These are phyloP conservation scores for Chrysosporium queenslandicum DNA, from an alignment of 2,329 filamentous ascomycete genomes.

Conservation along the genomic window DNA sequence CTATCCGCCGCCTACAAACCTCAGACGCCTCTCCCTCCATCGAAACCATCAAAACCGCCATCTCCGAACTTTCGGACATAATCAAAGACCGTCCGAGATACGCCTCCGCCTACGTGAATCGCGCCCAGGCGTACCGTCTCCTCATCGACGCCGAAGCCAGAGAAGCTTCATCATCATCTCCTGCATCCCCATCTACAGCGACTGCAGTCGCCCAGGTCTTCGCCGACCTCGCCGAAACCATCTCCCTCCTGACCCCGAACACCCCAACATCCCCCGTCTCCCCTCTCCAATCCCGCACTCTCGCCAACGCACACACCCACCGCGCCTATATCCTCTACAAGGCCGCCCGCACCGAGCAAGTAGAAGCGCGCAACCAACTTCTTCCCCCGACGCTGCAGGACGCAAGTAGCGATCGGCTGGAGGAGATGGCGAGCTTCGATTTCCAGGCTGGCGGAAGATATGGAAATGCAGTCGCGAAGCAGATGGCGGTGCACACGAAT, in stretches of 20 bases:
- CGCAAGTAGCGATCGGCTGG: conserved; percentile 34
- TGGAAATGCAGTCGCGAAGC: conserved; percentile 48
- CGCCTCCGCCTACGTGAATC: conserved; percentile 47
- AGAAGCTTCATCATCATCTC: conserved; percentile 9
- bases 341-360: conserved; percentile 20
- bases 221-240: conserved; percentile 35
- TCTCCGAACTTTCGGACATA: conserved; percentile 35
- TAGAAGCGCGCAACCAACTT: conserved; percentile 11
- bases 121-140: conserved; percentile 42
- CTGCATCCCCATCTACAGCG: conserved; percentile 22
- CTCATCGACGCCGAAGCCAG: conserved; percentile 24
- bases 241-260: conserved; percentile 36
- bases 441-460: conserved; percentile 47
- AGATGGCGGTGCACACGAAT: conserved; percentile 51
- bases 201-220: conserved; percentile 23
- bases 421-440: conserved; percentile 47
- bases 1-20: conserved; percentile 31
- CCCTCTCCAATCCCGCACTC: conserved; percentile 39
- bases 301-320: conserved; percentile 48
- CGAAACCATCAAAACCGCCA: conserved; percentile 25
- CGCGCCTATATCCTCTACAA: conserved; percentile 39
- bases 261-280: conserved; percentile 37
- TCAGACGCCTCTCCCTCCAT: conserved; percentile 15
- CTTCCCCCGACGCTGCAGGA: conserved; percentile 26
- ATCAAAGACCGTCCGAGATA: conserved; percentile 40